These are phyloP conservation scores for Zopfia rhizophila DNA, from an alignment of 2,329 filamentous ascomycete species.

Conservation along the genomic window DNA sequence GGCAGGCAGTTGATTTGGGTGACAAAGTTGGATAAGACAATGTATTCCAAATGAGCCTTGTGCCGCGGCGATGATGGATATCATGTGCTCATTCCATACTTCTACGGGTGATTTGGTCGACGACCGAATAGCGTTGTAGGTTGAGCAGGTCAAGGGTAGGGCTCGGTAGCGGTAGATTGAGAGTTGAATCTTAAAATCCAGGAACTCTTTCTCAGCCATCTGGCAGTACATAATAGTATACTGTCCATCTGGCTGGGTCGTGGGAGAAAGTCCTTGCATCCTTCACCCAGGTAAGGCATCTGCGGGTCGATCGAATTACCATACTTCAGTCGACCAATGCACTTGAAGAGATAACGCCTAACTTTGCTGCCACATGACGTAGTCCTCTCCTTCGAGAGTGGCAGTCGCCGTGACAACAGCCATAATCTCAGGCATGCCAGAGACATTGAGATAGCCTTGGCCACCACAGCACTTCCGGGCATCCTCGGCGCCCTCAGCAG, in stretches of 20 bases:
- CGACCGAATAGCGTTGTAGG: conserved; percentile 11
- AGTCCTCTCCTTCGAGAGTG: conserved; percentile 56
- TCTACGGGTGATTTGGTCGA: conserved; percentile 19
- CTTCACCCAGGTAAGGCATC: conserved; percentile 16
- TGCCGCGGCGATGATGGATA: conserved; percentile 35
- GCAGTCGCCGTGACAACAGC: conserved; percentile 34
- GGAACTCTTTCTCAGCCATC: conserved; percentile 26
- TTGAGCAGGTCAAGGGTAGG: conserved; percentile 21
- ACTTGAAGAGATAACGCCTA: conserved; percentile 43
- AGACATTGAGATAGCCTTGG: conserved; percentile 50
- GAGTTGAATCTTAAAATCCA: conserved; percentile 27
- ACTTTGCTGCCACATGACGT: conserved; percentile 55
- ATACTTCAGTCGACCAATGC: conserved; percentile 15
- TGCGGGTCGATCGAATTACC: conserved; percentile 13
- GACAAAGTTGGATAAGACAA: conserved; percentile 33
- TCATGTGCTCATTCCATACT: conserved; percentile 41
- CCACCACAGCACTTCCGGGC: conserved; percentile 51
- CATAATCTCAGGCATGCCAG: conserved; percentile 45
- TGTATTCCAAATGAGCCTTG: conserved; percentile 39
- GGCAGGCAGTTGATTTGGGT: conserved; percentile 20
- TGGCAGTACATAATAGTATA: too few relatives aligned
- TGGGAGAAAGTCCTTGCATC: conserved; percentile 11
- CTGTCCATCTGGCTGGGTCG: conserved; percentile 16
- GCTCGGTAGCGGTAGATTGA: conserved; percentile 36
- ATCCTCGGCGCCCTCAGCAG: conserved; percentile 56